Conservation (phyloP, 176 grass and related monocot genomes). For the Thalia dealbata region DNA sequence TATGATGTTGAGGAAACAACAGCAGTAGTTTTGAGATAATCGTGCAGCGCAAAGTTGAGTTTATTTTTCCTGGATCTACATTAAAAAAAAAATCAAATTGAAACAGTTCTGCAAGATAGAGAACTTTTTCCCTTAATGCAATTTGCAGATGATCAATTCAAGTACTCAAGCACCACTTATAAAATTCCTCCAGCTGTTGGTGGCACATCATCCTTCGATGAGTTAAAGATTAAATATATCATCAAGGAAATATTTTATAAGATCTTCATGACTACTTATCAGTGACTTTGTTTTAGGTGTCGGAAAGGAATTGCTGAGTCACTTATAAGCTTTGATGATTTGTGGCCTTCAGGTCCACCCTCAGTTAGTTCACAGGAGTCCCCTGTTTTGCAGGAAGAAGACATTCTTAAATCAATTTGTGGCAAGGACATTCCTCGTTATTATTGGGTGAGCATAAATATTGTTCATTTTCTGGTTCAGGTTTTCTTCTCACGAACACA, state of each 20-base stretch:
- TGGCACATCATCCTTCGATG: conserved; percentile 91
- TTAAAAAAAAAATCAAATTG: neutral
- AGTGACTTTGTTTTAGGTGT: conserved; percentile 46
- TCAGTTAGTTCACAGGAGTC: conserved; percentile 17
- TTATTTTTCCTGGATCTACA: conserved; percentile 21
- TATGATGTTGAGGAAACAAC: conserved; percentile 95
- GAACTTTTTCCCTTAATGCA: conserved; percentile 1
- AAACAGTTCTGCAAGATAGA: neutral
- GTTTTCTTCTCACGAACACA: neutral
- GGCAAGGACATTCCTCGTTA: conserved; percentile 76
- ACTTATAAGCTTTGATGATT: conserved; percentile 83
- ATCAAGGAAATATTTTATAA: neutral
- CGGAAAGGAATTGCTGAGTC: conserved; percentile 74
- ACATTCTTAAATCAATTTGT: conserved; percentile 47
- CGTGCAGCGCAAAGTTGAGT: conserved; percentile 63
- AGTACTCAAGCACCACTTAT: conserved; percentile 68
- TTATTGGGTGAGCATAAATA: conserved; percentile 63
- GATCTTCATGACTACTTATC: neutral
- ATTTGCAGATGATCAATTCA: conserved; percentile 77
- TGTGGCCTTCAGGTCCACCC: conserved; percentile 58
- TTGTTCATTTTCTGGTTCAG: neutral
- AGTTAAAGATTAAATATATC: conserved; percentile 33
- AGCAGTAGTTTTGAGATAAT: conserved; percentile 72
- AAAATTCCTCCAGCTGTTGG: conserved; percentile 93
- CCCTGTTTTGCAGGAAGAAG: conserved; percentile 37